Percentiles rank a stretch among this genome's conserved stretches.
Conservation (phyloP, 176 grass and related monocot species). For the Musa itinerans region DNA sequence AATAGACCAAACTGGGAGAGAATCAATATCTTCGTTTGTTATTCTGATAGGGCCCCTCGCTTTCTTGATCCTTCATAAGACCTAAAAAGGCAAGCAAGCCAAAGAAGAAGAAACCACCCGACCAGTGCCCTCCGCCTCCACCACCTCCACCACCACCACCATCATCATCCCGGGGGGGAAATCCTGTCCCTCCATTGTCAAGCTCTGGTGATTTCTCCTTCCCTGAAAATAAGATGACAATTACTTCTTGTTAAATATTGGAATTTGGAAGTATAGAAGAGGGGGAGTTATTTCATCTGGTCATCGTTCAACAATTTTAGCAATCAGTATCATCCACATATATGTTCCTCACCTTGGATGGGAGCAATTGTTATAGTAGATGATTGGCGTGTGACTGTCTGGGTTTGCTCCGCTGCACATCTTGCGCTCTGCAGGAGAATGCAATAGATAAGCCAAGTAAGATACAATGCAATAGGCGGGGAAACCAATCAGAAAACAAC, state of each 20-base stretch:
- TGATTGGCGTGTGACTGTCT: constrained; percentile 29
- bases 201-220: constrained; percentile 24
- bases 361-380: constrained; percentile 28
- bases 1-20: not conserved
- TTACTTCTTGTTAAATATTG: not conserved
- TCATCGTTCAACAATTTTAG: not conserved
- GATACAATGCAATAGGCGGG: not conserved
- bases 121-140: constrained; percentile 12
- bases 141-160: constrained; percentile 19
- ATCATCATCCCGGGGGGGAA: constrained; percentile 30
- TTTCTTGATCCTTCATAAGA: constrained; percentile 25
- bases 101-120: constrained; percentile 28
- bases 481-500: not conserved
- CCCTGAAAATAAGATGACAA: not conserved
- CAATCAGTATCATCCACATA: too few relatives aligned
- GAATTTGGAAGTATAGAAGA: too few relatives aligned
- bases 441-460: not conserved
- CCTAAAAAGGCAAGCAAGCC: constrained; percentile 20
- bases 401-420: constrained; percentile 31
- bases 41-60: constrained; percentile 11
- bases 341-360: constrained; percentile 16
- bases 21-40: not conserved
- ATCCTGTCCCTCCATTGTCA: constrained; percentile 21
- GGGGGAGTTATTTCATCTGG: too few relatives aligned
- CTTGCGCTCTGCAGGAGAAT: not conserved